phyloP scores from a whole-genome alignment of 2,329 filamentous ascomycete genomes.

The Pyrenophora graminea region DNA sequence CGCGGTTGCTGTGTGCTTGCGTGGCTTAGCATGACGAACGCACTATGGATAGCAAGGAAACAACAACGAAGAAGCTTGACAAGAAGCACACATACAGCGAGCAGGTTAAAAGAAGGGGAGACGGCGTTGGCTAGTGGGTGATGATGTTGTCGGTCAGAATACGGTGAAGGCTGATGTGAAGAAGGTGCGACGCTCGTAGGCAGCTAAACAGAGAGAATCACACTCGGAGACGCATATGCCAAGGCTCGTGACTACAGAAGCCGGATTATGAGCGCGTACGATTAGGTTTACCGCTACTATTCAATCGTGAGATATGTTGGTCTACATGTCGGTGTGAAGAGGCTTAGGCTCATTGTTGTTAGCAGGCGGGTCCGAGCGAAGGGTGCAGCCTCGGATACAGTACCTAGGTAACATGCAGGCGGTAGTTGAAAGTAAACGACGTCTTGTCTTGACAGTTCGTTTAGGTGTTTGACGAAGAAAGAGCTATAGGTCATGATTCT shows the following conservation, averaged over 20 bases:
- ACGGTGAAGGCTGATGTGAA: slow-evolving; percentile 18
- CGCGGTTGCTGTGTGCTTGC: slow-evolving; percentile 13
- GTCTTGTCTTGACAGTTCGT: too few relatives aligned
- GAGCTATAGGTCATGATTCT: not conserved
- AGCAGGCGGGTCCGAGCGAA: not conserved
- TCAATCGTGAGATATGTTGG: not conserved
- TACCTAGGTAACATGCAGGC: not conserved
- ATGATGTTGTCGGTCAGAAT: slow-evolving; percentile 1
- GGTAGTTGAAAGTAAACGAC: too few relatives aligned
- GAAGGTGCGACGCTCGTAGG: slow-evolving; percentile 5
- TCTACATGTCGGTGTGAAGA: not conserved
- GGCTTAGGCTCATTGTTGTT: not conserved
- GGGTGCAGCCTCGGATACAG: not conserved
- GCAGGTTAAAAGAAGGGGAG: not conserved
- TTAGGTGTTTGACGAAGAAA: too few relatives aligned
- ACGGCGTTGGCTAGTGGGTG: not conserved
- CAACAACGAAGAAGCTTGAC: slow-evolving; percentile 9
- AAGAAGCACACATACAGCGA: slow-evolving; percentile 21
- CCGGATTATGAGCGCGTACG: not conserved
- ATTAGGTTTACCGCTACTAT: not conserved
- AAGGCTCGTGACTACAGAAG: slow-evolving; percentile 8
- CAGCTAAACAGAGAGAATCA: slow-evolving; percentile 13
- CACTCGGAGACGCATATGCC: slow-evolving; percentile 7
- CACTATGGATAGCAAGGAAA: slow-evolving; percentile 5
- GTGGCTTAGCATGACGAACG: slow-evolving; percentile 23